Evolutionary conservation across 306 rosid genomes (phyloP).

Genomic region (Quercus cerris): DNA sequence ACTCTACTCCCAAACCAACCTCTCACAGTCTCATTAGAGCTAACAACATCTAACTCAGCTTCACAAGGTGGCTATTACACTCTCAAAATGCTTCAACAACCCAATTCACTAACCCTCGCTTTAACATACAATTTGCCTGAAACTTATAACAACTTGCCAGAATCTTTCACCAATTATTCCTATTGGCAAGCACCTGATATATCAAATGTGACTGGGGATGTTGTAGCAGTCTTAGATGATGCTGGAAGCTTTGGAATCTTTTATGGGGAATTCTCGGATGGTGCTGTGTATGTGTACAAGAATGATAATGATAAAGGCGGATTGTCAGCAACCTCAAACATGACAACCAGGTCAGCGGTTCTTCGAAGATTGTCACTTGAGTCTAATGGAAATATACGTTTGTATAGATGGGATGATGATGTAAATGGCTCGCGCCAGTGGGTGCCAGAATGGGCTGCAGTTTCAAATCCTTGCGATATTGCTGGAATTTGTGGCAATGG

Average conservation of each 20-base stretch:
- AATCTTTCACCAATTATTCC: conserved; percentile 63
- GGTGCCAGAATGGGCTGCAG: conserved; percentile 96
- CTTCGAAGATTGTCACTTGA: conserved; percentile 67
- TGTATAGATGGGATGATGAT: conserved; percentile 74
- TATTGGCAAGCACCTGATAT: conserved; percentile 88
- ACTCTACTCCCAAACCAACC: conserved; percentile 92
- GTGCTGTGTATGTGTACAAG: conserved; percentile 84
- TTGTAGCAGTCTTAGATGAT: conserved; percentile 66
- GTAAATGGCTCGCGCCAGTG: conserved; percentile 86
- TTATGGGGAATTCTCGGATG: conserved; percentile 76
- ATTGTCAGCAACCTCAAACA: conserved; percentile 49
- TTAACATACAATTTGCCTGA: conserved; percentile 73
- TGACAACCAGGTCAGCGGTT: conserved; percentile 32
- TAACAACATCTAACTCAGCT: conserved; percentile 64
- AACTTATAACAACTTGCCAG: conserved; percentile 38
- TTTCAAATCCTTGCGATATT: conserved; percentile 85
- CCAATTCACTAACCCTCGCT: conserved; percentile 75
- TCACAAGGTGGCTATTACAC: conserved; percentile 73
- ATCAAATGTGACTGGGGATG: conserved; percentile 85
- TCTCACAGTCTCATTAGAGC: conserved; percentile 65
- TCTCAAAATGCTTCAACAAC: conserved; percentile 91
- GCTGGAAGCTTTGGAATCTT: conserved; percentile 91
- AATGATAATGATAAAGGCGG: conserved; percentile 71
- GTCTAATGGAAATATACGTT: conserved; percentile 68
- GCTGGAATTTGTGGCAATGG: conserved; percentile 96